These are phyloP conservation scores for Umbelopsis isabellina DNA, from an alignment of 192 early-diverging fungal species.

Conservation along the genomic window DNA sequence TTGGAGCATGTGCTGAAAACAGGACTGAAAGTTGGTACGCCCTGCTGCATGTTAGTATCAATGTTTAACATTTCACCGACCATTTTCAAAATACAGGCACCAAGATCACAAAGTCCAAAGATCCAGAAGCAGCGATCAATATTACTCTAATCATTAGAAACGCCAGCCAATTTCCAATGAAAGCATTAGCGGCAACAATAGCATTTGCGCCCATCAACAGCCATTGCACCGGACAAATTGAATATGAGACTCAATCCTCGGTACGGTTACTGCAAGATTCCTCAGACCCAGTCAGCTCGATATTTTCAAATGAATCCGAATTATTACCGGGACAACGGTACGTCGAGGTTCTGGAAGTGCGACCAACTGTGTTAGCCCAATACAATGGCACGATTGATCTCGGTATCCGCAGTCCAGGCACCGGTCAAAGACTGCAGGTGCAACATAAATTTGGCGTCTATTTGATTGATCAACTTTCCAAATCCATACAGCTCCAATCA, in stretches of 20 bases:
- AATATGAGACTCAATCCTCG: background rate
- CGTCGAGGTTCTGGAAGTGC: conserved; percentile 19
- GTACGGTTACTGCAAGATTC: background rate
- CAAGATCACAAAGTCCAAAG: background rate
- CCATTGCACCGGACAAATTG: background rate
- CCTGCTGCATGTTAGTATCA: no score
- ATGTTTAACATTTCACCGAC: background rate
- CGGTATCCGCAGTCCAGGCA: conserved; percentile 42
- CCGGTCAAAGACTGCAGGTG: conserved; percentile 35
- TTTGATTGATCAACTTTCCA: conserved; percentile 41
- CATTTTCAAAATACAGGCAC: background rate
- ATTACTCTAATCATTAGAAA: background rate
- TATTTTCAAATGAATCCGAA: background rate
- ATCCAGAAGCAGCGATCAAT: background rate
- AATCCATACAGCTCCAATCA: background rate
- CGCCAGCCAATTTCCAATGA: conserved; percentile 14
- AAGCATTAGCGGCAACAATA: background rate
- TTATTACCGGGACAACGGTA: background rate
- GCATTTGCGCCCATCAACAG: background rate
- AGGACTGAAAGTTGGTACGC: background rate
- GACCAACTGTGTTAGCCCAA: conserved; percentile 1
- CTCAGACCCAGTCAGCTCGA: background rate
- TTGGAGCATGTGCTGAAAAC: conserved; percentile 19
- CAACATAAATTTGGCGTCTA: conserved; percentile 48
- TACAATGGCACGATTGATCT: conserved; percentile 22